Evolutionary conservation across 1,284 basidiomycete species (phyloP), one percentile per base, ranked within the genome.

Genomic region (Sporisorium iseilematis-ciliati): DNA sequence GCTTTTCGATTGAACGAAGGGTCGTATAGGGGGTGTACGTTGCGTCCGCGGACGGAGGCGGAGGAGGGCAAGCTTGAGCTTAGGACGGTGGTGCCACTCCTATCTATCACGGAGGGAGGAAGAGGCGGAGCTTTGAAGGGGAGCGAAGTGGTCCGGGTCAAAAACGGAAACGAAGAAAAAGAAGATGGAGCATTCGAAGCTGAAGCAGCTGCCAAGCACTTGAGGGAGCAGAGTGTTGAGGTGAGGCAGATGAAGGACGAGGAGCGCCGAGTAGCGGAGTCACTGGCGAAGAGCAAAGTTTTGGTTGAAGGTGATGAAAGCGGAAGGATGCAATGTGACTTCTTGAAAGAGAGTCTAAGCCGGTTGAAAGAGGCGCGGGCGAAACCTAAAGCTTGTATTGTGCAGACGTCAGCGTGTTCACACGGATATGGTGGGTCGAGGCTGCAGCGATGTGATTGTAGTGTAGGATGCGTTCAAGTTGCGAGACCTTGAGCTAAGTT

Each of bases 311-410:
- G 48, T 54, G 61, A 64, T 57, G 57, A 57, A 40, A 16, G 33
- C 21, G 38, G 14, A 14, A 50, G 46, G 50, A 35, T 31, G 50
- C 43, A 26, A 49, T 57, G 61, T 71, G 68, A 71, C 55, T 65
- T 38, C 41, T 55, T 29, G 50, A 55, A 61, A 71, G 68, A 53
- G 35, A 56, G 55, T 56, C 61, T 31, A 60, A 48, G 58, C 45
- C 33, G 40, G 21, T 52, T 54, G 26, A 43, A 45, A 43, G 57
- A 43, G 49, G 40, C 40, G 26, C 40, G 40, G 40, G 45, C 18
- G 48, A 56, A 45, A 64, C 61, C 35, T 43, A 61, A 58, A 71
- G 31, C 58, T 65, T 71, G 50, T 50, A 57, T 57, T 56, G 53
- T 40, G 20, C 18, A 20, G 14, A 25, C 16, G 57, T 35, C 42